Evolutionary conservation across 2,329 filamentous ascomycete species (phyloP).

Genomic region (Magnaporthiopsis rhizophila): DNA sequence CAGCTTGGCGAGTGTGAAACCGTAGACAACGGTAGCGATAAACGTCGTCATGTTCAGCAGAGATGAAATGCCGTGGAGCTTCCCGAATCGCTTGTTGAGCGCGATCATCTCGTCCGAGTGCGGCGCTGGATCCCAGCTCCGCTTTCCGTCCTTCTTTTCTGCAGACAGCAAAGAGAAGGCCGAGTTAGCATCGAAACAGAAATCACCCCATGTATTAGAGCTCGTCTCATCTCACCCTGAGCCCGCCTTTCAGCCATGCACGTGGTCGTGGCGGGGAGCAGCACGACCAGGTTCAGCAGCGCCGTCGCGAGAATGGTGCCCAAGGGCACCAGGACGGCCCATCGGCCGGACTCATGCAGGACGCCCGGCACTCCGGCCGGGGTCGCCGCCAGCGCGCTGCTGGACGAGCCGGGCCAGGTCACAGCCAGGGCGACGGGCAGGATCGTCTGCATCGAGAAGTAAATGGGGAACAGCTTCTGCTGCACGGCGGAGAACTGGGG

Average conservation of each 20-base stretch:
- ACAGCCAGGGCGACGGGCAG: slow-evolving; percentile 66
- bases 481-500: slow-evolving; percentile 78
- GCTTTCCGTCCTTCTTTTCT: slow-evolving; percentile 86
- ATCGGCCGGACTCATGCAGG: slow-evolving; percentile 51
- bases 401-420: slow-evolving; percentile 64
- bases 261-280: slow-evolving; percentile 69
- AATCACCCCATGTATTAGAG: not conserved
- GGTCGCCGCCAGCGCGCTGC: slow-evolving; percentile 20
- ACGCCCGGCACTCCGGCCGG: slow-evolving; percentile 46
- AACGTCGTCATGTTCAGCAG: slow-evolving; percentile 69
- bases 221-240: slow-evolving; percentile 55
- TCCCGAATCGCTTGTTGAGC: slow-evolving; percentile 71
- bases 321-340: slow-evolving; percentile 60
- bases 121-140: slow-evolving; percentile 68
- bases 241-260: slow-evolving; percentile 68
- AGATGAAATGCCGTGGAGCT: slow-evolving; percentile 74
- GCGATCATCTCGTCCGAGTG: slow-evolving; percentile 78
- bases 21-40: slow-evolving; percentile 66
- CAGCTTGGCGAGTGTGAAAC: slow-evolving; percentile 60
- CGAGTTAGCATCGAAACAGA: not conserved
- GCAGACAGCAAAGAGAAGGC: slow-evolving; percentile 6
- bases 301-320: slow-evolving; percentile 63
- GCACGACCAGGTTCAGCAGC: slow-evolving; percentile 58
- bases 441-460: slow-evolving; percentile 76
- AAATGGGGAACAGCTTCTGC: slow-evolving; percentile 73